Evolutionary conservation across 805 yeast genomes (phyloP).

Genomic region (Candida stauntonica): DNA sequence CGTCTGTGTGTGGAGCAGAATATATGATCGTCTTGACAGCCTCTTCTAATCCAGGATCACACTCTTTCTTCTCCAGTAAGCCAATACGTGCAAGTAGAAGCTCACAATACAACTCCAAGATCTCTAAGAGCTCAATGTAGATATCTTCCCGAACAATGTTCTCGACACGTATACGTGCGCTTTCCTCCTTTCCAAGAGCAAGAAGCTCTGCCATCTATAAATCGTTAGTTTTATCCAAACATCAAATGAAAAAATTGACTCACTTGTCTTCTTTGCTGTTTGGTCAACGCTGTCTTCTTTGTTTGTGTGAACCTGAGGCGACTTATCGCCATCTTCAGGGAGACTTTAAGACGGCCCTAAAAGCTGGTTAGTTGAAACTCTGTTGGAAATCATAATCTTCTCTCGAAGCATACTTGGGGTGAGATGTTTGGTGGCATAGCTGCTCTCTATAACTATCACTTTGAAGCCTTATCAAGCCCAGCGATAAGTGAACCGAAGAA

Average conservation of each 20-base stretch:
- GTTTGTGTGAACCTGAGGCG: slow-evolving; percentile 65
- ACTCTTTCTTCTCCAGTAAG: slow-evolving; percentile 39
- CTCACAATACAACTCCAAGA: slow-evolving; percentile 79
- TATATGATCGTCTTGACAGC: slow-evolving; percentile 68
- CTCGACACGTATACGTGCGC: slow-evolving; percentile 81
- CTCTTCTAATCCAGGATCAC: slow-evolving; percentile 41
- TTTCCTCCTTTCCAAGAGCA: slow-evolving; percentile 66
- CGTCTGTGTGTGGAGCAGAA: slow-evolving; percentile 68
- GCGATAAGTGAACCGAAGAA: too few species aligned
- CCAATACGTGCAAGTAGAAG: slow-evolving; percentile 69
- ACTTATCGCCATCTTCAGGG: slow-evolving; percentile 60
- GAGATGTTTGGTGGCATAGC: too few species aligned
- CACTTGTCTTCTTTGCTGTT: slow-evolving; percentile 59
- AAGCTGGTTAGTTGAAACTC: slow-evolving; percentile 2
- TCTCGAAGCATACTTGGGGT: too few species aligned
- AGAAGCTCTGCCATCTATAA: slow-evolving; percentile 61
- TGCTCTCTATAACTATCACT: too few species aligned
- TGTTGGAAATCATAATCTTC: too few species aligned
- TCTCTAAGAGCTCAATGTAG: slow-evolving; percentile 72
- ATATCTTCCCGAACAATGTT: slow-evolving; percentile 80
- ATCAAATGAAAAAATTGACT: slow-evolving; percentile 1
- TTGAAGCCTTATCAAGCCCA: too few species aligned
- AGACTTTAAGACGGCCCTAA: slow-evolving; percentile 29
- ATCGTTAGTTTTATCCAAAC: background rate
- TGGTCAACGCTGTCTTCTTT: slow-evolving; percentile 66